phyloP scores from a whole-genome alignment of 768 basidiomycete species.

The Multifurca ochricompacta region DNA sequence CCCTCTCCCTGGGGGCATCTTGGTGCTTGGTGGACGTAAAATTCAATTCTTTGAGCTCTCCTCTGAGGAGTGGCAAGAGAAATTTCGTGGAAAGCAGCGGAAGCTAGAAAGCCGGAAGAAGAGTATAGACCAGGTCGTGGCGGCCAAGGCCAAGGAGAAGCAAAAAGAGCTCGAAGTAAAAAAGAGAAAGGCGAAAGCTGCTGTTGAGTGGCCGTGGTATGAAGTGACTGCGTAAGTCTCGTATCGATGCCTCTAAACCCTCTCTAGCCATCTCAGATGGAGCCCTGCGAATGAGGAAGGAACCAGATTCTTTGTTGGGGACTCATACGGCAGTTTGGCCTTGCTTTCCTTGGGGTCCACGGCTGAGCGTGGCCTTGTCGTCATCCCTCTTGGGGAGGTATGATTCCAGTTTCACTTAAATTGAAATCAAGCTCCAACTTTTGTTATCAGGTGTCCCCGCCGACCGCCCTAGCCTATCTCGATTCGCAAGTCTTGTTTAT shows the following conservation, averaged over 20 bases:
- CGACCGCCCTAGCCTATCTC: constrained; percentile 66
- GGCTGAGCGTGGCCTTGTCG: constrained; percentile 34
- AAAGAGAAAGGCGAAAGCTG: constrained; percentile 46
- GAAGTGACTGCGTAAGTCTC: constrained; percentile 57
- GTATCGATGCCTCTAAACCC: background rate
- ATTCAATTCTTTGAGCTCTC: constrained; percentile 56
- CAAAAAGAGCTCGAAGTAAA: constrained; percentile 47
- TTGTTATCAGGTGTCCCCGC: constrained; percentile 50
- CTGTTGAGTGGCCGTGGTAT: constrained; percentile 70
- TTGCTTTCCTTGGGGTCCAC: constrained; percentile 48
- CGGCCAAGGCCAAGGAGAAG: constrained; percentile 43
- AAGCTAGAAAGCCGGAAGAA: constrained; percentile 45
- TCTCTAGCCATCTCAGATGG: constrained; percentile 33
- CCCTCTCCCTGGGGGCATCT: constrained; percentile 53
- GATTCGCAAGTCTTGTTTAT: constrained; percentile 63
- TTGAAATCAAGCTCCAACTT: constrained; percentile 9
- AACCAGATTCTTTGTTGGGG: constrained; percentile 53
- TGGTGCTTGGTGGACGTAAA: constrained; percentile 62
- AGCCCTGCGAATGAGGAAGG: constrained; percentile 41
- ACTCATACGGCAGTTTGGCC: constrained; percentile 61
- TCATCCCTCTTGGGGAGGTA: constrained; percentile 70
- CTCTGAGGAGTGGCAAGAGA: constrained; percentile 38
- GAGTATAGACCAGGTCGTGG: constrained; percentile 36
- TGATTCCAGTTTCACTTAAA: constrained; percentile 7
- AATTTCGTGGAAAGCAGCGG: constrained; percentile 48